Percentiles rank a stretch among this genome's conserved stretches.
These are phyloP conservation scores for Ophiostoma himal-ulmi DNA, from an alignment of 2,329 filamentous ascomycete species.

Conservation along the genomic window DNA sequence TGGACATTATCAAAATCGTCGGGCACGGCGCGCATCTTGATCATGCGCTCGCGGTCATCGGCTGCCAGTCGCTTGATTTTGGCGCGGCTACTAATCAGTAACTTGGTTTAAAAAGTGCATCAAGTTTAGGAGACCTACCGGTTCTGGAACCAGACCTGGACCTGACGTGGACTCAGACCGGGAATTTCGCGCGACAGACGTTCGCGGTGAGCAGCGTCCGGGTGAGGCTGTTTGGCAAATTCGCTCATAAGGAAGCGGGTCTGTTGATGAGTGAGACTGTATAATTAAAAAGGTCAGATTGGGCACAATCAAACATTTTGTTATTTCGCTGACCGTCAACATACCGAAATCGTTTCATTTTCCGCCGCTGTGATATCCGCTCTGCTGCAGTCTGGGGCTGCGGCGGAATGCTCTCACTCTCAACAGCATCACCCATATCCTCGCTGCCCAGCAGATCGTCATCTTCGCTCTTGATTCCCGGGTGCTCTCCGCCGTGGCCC, in stretches of 20 bases:
- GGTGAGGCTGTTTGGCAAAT: constrained; percentile 89
- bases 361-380: constrained; percentile 51
- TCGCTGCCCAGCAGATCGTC: constrained; percentile 54
- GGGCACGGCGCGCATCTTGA: constrained; percentile 65
- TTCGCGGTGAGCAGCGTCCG: constrained; percentile 85
- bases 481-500: constrained; percentile 33
- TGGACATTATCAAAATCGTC: constrained; percentile 67
- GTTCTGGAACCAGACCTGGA: constrained; percentile 99
- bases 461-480: constrained; percentile 43
- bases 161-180: constrained; percentile 82
- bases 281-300: background rate
- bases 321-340: background rate
- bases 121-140: constrained; percentile 54
- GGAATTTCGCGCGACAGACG: constrained; percentile 84
- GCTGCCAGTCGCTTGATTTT: constrained; percentile 66
- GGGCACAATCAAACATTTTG: background rate
- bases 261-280: constrained; percentile 86
- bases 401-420: constrained; percentile 39
- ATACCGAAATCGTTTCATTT: constrained; percentile 76
- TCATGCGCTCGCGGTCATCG: constrained; percentile 65
- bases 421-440: constrained; percentile 46
- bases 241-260: constrained; percentile 97
- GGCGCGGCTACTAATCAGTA: constrained; percentile 43
- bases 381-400: constrained; percentile 50
- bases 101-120: background rate